phyloP scores from a whole-genome alignment of 2,329 filamentous ascomycete genomes.

The Diaporthe sp. region DNA sequence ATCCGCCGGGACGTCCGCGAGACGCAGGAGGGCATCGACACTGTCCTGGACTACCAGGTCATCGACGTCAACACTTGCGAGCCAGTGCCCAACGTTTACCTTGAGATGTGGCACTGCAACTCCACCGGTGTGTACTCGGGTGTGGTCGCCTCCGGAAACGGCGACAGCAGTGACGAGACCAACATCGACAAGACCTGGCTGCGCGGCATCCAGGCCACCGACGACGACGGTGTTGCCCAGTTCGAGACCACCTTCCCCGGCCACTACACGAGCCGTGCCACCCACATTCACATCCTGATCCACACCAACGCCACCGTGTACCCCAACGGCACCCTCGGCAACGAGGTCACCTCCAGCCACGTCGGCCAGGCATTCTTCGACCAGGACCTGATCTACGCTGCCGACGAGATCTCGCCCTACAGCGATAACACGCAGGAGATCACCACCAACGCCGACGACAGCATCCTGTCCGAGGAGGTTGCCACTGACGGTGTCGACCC shows the following conservation, averaged over 20 bases:
- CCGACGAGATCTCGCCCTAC: constrained; percentile 46
- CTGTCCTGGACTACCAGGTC: constrained; percentile 66
- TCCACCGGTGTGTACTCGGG: constrained; percentile 55
- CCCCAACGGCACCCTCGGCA: constrained; percentile 57
- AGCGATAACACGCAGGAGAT: constrained; percentile 46
- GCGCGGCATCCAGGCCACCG: constrained; percentile 56
- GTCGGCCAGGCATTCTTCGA: constrained; percentile 50
- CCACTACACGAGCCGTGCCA: constrained; percentile 61
- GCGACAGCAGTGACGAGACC: constrained; percentile 52
- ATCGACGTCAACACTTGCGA: constrained; percentile 68
- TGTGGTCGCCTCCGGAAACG: constrained; percentile 52
- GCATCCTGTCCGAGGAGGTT: constrained; percentile 45
- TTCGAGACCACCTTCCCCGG: constrained; percentile 59
- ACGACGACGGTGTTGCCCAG: constrained; percentile 54
- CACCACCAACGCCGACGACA: constrained; percentile 46
- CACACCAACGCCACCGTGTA: constrained; percentile 51
- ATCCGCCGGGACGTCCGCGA: constrained; percentile 63
- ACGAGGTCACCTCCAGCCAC: constrained; percentile 49
- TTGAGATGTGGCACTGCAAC: constrained; percentile 67
- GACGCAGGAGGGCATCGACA: constrained; percentile 60
- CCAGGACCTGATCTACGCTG: constrained; percentile 45
- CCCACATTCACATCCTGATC: constrained; percentile 57
- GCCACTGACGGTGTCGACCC: constrained; percentile 49
- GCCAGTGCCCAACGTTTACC: constrained; percentile 59
- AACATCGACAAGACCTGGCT: constrained; percentile 58